These are phyloP conservation scores for Nemania serpens DNA, from an alignment of 2,329 filamentous ascomycete genomes.

Conservation along the genomic window DNA sequence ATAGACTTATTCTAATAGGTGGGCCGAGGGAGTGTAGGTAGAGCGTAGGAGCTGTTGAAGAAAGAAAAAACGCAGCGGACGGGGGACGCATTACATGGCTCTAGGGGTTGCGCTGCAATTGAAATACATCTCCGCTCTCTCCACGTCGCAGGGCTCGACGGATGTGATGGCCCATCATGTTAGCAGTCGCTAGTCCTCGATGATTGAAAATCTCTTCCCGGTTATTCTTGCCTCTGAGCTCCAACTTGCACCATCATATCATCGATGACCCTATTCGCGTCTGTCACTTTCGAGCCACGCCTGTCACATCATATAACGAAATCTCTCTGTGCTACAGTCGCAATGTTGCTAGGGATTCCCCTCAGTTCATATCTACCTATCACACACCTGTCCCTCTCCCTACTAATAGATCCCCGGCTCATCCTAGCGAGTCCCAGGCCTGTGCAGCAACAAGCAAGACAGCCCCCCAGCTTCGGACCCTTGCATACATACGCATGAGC, in stretches of 20 bases:
- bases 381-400: too few relatives aligned
- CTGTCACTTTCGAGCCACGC: neutral
- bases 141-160: neutral
- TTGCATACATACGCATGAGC: conserved; percentile 1
- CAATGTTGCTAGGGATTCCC: too few relatives aligned
- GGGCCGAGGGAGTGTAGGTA: neutral
- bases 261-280: neutral
- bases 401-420: too few relatives aligned
- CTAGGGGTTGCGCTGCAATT: conserved; percentile 9
- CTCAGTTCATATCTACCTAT: too few relatives aligned
- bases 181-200: too few relatives aligned
- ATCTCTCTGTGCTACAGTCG: neutral
- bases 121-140: conserved; percentile 24
- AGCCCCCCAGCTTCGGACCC: neutral
- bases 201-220: too few relatives aligned
- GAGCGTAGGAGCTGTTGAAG: neutral
- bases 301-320: neutral
- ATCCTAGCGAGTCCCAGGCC: too few relatives aligned
- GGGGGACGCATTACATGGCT: neutral
- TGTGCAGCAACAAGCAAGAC: neutral
- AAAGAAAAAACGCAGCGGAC: neutral
- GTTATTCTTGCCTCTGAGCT: too few relatives aligned
- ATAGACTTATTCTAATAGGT: conserved; percentile 21
- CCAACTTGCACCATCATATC: neutral
- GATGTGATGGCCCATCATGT: neutral